These are phyloP conservation scores for Claviceps humidiphila DNA, from an alignment of 2,329 filamentous ascomycete species.

Conservation along the genomic window DNA sequence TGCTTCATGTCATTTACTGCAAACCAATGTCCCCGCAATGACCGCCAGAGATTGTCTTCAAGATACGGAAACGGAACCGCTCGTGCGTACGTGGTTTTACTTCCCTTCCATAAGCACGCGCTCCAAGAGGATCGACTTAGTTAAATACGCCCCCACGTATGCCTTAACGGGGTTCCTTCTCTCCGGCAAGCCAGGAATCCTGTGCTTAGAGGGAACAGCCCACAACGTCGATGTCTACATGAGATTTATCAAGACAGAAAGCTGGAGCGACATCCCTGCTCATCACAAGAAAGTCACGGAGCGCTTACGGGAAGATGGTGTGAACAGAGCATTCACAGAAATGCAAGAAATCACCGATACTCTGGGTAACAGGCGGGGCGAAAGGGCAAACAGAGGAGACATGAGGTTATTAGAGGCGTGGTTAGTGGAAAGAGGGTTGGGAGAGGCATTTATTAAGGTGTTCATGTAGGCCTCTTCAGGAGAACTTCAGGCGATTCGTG, in stretches of 20 bases:
- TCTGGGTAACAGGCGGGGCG: slow-evolving; percentile 33
- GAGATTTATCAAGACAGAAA: slow-evolving; percentile 50
- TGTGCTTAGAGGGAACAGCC: slow-evolving; percentile 38
- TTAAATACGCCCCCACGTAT: slow-evolving; percentile 38
- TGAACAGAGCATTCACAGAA: slow-evolving; percentile 16
- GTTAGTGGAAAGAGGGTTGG: slow-evolving; percentile 16
- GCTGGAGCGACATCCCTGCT: slow-evolving; percentile 48
- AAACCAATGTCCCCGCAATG: neutral
- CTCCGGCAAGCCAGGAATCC: slow-evolving; percentile 44
- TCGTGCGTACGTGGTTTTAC: slow-evolving; percentile 48
- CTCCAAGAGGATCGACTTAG: slow-evolving; percentile 43
- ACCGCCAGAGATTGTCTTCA: too few species aligned
- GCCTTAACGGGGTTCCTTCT: slow-evolving; percentile 44
- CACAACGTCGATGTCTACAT: slow-evolving; percentile 42
- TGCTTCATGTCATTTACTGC: slow-evolving; percentile 9
- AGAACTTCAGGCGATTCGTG: too few species aligned
- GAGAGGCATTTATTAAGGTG: slow-evolving; percentile 1
- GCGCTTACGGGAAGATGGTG: slow-evolving; percentile 27
- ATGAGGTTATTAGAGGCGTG: slow-evolving; percentile 40
- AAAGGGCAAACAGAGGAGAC: slow-evolving; percentile 36
- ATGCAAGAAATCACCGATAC: slow-evolving; percentile 42
- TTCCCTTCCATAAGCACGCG: slow-evolving; percentile 48
- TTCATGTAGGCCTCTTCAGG: neutral
- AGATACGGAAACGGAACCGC: slow-evolving; percentile 2
- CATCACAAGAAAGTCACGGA: slow-evolving; percentile 52